Base-by-base conservation (phyloP, 805 yeast genomes). In the Sugiyamaella chiloensis region DNA sequence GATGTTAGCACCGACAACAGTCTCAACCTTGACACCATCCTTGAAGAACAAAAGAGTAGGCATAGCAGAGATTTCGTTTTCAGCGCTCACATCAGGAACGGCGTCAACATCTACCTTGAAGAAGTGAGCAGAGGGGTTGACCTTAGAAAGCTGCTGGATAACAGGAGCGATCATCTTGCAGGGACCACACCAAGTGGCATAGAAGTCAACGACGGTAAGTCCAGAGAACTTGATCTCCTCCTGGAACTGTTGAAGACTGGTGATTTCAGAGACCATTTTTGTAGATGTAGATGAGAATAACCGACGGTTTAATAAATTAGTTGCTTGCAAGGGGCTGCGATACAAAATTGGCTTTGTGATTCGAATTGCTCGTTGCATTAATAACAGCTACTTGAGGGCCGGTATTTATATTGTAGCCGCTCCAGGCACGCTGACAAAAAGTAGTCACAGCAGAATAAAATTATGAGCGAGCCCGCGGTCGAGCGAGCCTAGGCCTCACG, bases 141-240 rank as follows among this genome's bases (percentile, higher is more conserved):
- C 71, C 41, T 65, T 65, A 55, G 68, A 60, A 58, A 65, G 66
- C 67, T 82, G 79, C 43, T 68, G 68, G 35, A 90, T 71, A 64
- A 88, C 85, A 68, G 87, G 86, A 65, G 90, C 96, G 60, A 91
- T 73, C 73, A 87, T 73, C 79, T 91, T 93, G 78, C 99, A 91
- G 53, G 99, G 98, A 60, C 97, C 97, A 72, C 99, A 91, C 97
- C 98, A 93, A 53, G 90, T 81, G 61, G 98, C 98, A 65, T 80
- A 90, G 75, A 91, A 93, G 75, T 93, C 98, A 59, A 93, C 87
- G 59, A 93, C 90, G 59, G 88, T 90, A 64, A 88, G 75, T 60
- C 85, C 86, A 57, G 78, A 79, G 61, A 74, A 74, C 50, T 69
- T 59, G 62, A 84, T 77, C 56, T 82, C 84, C 51, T 74, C 72